A percentile compares a stretch with the other conserved stretches of the same genome.
Evolutionary conservation across 2,329 filamentous ascomycete species (phyloP).

Genomic region (Stagonosporopsis tanaceti): DNA sequence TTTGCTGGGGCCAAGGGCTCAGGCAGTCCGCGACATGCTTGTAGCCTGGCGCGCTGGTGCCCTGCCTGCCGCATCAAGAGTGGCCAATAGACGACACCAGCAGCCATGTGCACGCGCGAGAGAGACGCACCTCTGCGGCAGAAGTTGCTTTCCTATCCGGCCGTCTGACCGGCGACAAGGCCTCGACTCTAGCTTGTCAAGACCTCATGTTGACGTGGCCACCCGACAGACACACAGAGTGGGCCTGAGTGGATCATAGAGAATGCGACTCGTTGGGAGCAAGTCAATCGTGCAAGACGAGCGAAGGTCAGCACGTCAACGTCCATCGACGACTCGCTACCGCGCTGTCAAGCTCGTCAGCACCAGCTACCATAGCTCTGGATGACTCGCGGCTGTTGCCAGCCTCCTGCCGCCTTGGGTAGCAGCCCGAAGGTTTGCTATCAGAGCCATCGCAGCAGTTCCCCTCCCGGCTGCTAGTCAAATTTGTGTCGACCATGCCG

Average conservation of each 20-base stretch:
- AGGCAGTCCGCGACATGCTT: conserved; percentile 16
- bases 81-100: conserved; percentile 13
- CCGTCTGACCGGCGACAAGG: conserved; percentile 17
- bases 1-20: conserved; percentile 11
- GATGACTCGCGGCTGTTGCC: conserved; percentile 4
- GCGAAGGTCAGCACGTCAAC: not conserved
- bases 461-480: not conserved
- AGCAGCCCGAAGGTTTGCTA: not conserved
- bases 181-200: conserved; percentile 3
- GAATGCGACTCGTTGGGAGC: not conserved
- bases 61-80: conserved; percentile 8
- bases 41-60: conserved; percentile 15
- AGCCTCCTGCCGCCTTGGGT: not conserved
- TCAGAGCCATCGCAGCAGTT: not conserved
- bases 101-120: conserved; percentile 16
- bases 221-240: conserved; percentile 6
- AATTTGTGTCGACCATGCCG: conserved; percentile 12
- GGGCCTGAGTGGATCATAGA: conserved; percentile 2
- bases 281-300: not conserved
- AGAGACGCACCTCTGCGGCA: conserved; percentile 19
- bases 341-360: conserved; percentile 9
- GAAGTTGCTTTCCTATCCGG: conserved; percentile 2
- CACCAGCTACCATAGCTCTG: conserved; percentile 11
- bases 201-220: conserved; percentile 16
- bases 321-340: conserved; percentile 6